phyloP scores from a whole-genome alignment of 495 filamentous ascomycete genomes.

The Penicillium simplicissimum region DNA sequence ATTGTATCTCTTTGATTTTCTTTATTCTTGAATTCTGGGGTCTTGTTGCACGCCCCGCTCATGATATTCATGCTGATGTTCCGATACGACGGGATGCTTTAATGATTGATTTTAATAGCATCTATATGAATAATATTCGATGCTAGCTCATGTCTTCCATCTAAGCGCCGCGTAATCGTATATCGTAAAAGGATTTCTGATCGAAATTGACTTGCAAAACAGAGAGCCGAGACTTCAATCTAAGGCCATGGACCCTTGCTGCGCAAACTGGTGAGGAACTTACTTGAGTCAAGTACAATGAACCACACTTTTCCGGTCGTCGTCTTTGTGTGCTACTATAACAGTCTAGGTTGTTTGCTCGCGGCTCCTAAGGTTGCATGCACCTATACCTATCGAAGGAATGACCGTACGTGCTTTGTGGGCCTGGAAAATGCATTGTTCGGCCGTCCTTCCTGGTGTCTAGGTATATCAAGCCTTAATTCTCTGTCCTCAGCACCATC shows the following conservation, averaged over 20 bases:
- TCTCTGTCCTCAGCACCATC: no score
- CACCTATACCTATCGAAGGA: no score
- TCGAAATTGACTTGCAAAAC: background rate
- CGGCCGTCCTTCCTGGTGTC: no score
- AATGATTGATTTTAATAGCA: background rate
- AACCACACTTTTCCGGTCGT: background rate
- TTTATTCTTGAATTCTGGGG: background rate
- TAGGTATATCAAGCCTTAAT: no score
- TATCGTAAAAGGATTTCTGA: background rate
- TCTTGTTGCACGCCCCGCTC: background rate
- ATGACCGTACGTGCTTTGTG: no score
- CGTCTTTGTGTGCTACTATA: background rate
- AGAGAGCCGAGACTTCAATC: no score
- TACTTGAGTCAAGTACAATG: background rate
- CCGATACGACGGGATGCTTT: background rate
- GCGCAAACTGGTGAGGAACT: no score
- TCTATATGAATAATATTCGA: background rate
- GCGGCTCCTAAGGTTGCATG: background rate
- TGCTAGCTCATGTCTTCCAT: background rate
- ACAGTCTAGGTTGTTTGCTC: background rate
- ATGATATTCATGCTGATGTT: constrained; percentile 5
- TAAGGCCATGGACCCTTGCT: no score
- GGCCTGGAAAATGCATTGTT: no score
- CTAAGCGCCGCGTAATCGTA: background rate
- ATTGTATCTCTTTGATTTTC: background rate